Evolutionary conservation across 768 basidiomycete genomes (phyloP), one percentile per base, ranked within the genome.

Genomic region (Boletus edulis): DNA sequence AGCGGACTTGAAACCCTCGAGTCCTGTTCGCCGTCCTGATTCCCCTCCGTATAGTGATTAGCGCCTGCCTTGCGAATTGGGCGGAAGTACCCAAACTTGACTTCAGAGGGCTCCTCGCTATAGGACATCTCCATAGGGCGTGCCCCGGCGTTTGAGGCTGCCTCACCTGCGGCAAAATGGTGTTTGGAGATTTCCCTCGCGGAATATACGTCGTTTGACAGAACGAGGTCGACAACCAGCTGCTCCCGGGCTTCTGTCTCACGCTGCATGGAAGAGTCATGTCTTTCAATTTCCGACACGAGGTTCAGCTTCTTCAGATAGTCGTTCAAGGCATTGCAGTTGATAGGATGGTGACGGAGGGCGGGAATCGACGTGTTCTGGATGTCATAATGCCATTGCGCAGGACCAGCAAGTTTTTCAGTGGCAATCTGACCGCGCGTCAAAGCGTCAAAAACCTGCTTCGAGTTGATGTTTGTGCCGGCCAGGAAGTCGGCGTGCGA

Each of bases 11-110:
- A 64, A 18, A 77, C 58, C 27, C 59, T 55, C 13, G 55, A 27
- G 15, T 65, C 59, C 15, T 61, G 56, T 20, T 54, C 42, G 6
- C 40, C 20, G 6, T 61, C 62, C 29, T 48, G 61, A 12, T 63
- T 67, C 10, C 53, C 60, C 29, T 73, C 65, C 35, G 59, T 52
- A 44, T 66, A 64, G 52, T 74, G 62, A 41, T 73, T 62, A 15
- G 48, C 54, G 15, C 63, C 63, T 13, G 54, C 47, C 39, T 69
- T 77, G 32, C 58, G 62, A 18, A 76, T 53, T 2, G 89, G 89
- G 13, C 66, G 81, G 20, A 92, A 68, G 66, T 80, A 87, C 18
- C 82, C 79, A 67, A 90, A 89, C 8, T 75, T 69, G 40, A 89
- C 66, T 5, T 78, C 73, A n/a, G 85, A 80, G 9, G 81, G 81